Evolutionary conservation across 2,329 filamentous ascomycete species (phyloP).

Genomic region (Arachnopeziza araneosa): DNA sequence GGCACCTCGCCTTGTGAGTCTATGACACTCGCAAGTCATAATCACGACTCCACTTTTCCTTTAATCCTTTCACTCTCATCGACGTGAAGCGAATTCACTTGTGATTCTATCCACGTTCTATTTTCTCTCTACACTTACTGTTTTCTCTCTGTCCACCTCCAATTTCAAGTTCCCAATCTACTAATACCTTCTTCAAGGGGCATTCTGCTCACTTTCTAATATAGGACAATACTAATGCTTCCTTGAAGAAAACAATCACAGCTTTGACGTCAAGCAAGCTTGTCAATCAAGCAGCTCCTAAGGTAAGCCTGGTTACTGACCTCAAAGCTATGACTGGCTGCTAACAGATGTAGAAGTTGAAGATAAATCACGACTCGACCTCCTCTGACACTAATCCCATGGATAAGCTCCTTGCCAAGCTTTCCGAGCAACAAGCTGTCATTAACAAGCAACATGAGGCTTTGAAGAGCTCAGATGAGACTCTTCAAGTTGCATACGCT

Average conservation of each 20-base stretch:
- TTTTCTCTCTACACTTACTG: not conserved
- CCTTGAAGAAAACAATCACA: constrained; percentile 34
- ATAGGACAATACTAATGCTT: constrained; percentile 20
- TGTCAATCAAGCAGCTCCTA: constrained; percentile 46
- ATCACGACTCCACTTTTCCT: not conserved
- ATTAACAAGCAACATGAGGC: constrained; percentile 54
- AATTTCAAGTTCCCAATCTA: not conserved
- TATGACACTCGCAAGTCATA: not conserved
- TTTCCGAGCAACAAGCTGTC: constrained; percentile 65
- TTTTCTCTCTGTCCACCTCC: not conserved
- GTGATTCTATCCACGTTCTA: not conserved
- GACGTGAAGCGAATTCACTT: not conserved
- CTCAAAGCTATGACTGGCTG: constrained; percentile 6
- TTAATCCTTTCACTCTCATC: not conserved
- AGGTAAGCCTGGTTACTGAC: constrained; percentile 36
- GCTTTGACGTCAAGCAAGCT: constrained; percentile 49
- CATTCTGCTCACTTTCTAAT: not conserved
- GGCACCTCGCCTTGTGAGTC: constrained; percentile 2
- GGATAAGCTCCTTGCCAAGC: constrained; percentile 67
- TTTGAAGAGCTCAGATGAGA: constrained; percentile 35
- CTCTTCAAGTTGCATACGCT: constrained; percentile 17
- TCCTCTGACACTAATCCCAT: constrained; percentile 46
- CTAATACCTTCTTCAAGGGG: not conserved
- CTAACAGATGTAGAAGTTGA: constrained; percentile 40
- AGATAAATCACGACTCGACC: constrained; percentile 40